A percentile compares a stretch with the other conserved stretches of the same genome.
These are phyloP conservation scores for Metarhizium rileyi DNA, from an alignment of 2,329 filamentous ascomycete genomes.

Conservation along the genomic window DNA sequence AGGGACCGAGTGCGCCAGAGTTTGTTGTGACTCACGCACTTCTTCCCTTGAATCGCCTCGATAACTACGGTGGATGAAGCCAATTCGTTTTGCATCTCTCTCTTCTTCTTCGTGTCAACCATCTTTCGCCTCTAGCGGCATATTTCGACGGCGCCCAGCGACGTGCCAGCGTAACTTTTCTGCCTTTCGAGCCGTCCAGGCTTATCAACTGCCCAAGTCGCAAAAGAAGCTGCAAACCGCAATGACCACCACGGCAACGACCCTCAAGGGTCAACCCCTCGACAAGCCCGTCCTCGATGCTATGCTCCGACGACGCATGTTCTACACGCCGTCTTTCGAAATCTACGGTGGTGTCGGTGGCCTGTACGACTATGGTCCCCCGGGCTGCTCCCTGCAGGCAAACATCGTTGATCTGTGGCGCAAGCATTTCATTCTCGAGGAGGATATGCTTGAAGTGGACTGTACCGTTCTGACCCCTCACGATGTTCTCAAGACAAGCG, in stretches of 20 bases:
- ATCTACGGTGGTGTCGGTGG: conserved; percentile 85
- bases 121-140: conserved; percentile 4
- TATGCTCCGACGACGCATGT: conserved; percentile 78
- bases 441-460: conserved; percentile 93
- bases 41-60: conserved; percentile 8
- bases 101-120: conserved; percentile 6
- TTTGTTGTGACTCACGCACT: conserved; percentile 19
- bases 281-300: conserved; percentile 75
- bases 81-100: conserved; percentile 12
- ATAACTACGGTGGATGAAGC: conserved; percentile 18
- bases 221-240: conserved; percentile 13
- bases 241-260: conserved; percentile 53
- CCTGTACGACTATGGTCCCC: conserved; percentile 88
- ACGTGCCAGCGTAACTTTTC: conserved; percentile 18
- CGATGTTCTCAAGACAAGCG: conserved; percentile 88
- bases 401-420: conserved; percentile 85
- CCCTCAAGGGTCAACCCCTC: conserved; percentile 81
- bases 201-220: conserved; percentile 18
- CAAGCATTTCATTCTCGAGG: conserved; percentile 85
- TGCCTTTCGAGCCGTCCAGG: conserved; percentile 19
- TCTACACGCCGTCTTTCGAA: conserved; percentile 93
- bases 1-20: conserved; percentile 13
- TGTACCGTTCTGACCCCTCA: conserved; percentile 90
- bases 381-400: conserved; percentile 75
- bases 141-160: conserved; percentile 12